phyloP scores from a whole-genome alignment of 176 grass and related monocot species.

The Paspalum notatum region DNA sequence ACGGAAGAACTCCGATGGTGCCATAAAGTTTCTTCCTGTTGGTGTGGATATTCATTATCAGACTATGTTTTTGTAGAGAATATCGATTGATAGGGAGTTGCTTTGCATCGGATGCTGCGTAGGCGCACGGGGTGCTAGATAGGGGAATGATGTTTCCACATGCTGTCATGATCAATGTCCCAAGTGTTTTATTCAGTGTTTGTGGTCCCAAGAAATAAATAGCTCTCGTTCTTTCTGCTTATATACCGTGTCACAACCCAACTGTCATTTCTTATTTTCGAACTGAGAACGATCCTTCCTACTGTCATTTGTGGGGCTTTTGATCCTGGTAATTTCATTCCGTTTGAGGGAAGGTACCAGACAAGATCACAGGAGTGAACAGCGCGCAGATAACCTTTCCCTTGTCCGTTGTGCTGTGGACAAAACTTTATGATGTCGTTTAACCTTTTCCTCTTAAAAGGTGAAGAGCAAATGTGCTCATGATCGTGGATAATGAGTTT shows the following conservation, averaged over 20 bases:
- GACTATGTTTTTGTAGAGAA: not conserved
- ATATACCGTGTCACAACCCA: not conserved
- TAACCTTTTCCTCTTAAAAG: conserved; percentile 21
- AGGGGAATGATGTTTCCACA: conserved; percentile 24
- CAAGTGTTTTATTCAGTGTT: conserved; percentile 11
- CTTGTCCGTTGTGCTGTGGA: not conserved
- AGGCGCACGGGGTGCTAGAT: no score
- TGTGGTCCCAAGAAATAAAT: conserved; percentile 6
- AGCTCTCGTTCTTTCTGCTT: not conserved
- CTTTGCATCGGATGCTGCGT: not conserved
- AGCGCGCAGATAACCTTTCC: not conserved
- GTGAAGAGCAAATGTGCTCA: not conserved
- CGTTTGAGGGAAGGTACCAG: not conserved
- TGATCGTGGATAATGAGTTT: not conserved
- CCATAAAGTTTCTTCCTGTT: not conserved
- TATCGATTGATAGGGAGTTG: not conserved
- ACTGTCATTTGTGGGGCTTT: not conserved
- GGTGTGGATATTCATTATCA: not conserved
- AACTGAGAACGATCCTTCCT: no score
- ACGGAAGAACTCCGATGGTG: not conserved
- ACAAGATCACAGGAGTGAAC: not conserved
- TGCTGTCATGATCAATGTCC: conserved; percentile 6
- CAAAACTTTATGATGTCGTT: not conserved
- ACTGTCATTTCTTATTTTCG: not conserved
- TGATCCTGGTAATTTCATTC: conserved; percentile 25